Conservation (phyloP, 108 stramenopile species). For the Hondaea fermentalgiana region DNA sequence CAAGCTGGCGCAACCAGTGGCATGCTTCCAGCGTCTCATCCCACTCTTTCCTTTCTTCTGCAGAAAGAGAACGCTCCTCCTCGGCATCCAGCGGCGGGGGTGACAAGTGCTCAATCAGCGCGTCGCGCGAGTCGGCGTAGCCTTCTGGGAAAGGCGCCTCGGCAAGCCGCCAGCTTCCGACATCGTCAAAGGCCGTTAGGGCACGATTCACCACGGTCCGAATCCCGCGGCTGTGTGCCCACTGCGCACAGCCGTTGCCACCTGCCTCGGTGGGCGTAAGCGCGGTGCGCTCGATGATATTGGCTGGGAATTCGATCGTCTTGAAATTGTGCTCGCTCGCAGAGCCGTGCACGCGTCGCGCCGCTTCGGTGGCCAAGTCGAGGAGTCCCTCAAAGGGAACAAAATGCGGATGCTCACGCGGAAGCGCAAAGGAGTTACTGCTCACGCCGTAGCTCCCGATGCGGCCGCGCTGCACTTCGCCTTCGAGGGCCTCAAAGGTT, state of each 20-base stretch:
- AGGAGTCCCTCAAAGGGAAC: not conserved
- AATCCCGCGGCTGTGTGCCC: not conserved
- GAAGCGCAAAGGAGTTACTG: slow-evolving; percentile 1
- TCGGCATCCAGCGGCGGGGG: not conserved
- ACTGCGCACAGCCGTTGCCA: slow-evolving; percentile 8
- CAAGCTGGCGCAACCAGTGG: not conserved
- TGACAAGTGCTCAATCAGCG: not conserved
- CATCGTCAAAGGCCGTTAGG: not conserved
- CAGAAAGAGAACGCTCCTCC: not conserved
- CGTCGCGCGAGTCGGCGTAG: not conserved
- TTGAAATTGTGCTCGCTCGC: not conserved
- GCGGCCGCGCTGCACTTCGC: not conserved
- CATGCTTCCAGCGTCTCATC: not conserved
- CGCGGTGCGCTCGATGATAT: slow-evolving; percentile 1
- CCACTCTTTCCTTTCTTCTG: not conserved
- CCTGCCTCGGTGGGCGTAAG: not conserved
- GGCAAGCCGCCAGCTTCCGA: not conserved
- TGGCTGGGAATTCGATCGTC: slow-evolving; percentile 13
- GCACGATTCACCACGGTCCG: not conserved
- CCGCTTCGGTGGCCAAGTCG: not conserved
- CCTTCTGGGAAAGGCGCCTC: not conserved
- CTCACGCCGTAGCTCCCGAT: not conserved
- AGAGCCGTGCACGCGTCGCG: not conserved
- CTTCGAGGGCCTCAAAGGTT: not conserved
- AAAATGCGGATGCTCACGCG: not conserved